Evolutionary conservation across 768 basidiomycete genomes (phyloP).

Genomic region (Infundibulicybe gibba): DNA sequence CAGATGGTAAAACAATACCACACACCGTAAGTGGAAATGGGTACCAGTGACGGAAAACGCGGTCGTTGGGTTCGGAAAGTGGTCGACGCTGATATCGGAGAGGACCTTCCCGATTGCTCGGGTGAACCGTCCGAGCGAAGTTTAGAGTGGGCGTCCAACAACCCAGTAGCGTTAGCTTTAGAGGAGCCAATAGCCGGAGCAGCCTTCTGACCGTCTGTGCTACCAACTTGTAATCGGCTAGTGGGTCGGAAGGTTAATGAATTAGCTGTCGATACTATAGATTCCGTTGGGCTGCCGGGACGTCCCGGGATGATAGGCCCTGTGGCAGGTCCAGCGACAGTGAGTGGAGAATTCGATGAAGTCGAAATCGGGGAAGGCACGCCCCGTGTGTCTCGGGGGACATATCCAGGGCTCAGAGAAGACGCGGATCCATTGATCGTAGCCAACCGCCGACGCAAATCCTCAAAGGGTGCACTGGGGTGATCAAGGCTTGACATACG

Average conservation of each 20-base stretch:
- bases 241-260: constrained; percentile 55
- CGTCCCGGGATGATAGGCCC: constrained; percentile 43
- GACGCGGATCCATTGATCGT: constrained; percentile 71
- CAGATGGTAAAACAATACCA: neutral
- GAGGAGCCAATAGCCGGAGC: constrained; percentile 89
- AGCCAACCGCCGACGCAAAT: constrained; percentile 71
- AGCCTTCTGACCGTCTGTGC: constrained; percentile 77
- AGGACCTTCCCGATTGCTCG: constrained; percentile 73
- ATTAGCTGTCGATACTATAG: constrained; percentile 68
- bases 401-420: constrained; percentile 47
- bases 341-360: constrained; percentile 24
- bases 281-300: constrained; percentile 80
- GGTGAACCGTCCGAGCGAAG: constrained; percentile 64
- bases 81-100: constrained; percentile 64
- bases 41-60: constrained; percentile 49
- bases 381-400: constrained; percentile 42
- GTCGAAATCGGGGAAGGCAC: constrained; percentile 32
- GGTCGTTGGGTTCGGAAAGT: constrained; percentile 45
- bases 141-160: constrained; percentile 74
- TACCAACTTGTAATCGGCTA: constrained; percentile 66
- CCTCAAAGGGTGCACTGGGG: constrained; percentile 66
- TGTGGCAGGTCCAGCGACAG: constrained; percentile 17
- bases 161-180: constrained; percentile 76
- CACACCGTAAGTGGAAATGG: constrained; percentile 74
- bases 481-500: constrained; percentile 48